Conservation (phyloP, 306 rosid genomes). For the Casuarina glauca region DNA sequence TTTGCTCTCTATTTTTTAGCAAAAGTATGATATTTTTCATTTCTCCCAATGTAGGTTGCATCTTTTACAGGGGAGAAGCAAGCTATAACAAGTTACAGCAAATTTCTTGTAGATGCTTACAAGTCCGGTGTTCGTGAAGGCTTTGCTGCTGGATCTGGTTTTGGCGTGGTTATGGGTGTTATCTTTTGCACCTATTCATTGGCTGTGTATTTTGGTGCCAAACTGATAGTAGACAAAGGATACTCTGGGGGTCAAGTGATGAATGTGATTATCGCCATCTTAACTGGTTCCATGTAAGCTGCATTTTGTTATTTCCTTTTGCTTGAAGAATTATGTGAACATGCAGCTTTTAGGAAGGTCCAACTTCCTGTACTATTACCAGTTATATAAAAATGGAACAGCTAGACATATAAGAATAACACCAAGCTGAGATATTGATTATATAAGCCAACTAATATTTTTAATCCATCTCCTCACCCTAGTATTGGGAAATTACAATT, state of each 20-base stretch:
- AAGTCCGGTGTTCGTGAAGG: conserved; percentile 27
- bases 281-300: conserved; percentile 30
- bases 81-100: conserved; percentile 18
- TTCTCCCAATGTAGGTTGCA: conserved; percentile 20
- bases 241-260: conserved; percentile 30
- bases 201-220: conserved; percentile 29
- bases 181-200: conserved; percentile 14
- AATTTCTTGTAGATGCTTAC: conserved; percentile 15
- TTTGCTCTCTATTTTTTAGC: neutral
- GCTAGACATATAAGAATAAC: no score
- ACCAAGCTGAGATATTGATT: no score
- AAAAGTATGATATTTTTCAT: neutral
- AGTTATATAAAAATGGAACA: no score
- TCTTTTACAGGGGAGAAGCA: conserved; percentile 36
- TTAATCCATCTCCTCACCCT: no score
- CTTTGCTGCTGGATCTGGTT: conserved; percentile 18
- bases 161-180: conserved; percentile 2
- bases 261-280: conserved; percentile 25
- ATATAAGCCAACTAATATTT: no score
- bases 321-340: no score
- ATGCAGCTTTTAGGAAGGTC: no score
- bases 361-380: no score
- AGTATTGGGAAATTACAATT: no score
- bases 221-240: conserved; percentile 24
- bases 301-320: neutral